These are phyloP conservation scores for Curvularia hawaiiensis DNA, from an alignment of 2,329 filamentous ascomycete genomes.

Conservation along the genomic window DNA sequence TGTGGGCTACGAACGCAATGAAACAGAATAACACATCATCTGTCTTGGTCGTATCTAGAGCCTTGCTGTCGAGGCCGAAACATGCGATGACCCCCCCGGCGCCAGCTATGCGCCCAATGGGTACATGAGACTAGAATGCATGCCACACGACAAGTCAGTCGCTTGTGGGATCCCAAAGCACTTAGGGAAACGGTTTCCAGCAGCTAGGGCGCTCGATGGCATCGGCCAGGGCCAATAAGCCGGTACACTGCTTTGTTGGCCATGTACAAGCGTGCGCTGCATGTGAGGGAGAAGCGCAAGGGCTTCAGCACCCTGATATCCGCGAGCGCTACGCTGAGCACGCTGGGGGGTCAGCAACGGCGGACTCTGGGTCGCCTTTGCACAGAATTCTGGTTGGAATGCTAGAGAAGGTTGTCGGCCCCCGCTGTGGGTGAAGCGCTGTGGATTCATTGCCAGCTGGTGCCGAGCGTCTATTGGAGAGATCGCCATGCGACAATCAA, in stretches of 20 bases:
- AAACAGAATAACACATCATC: conserved; percentile 21
- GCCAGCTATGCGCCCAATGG: conserved; percentile 42
- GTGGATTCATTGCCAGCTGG: conserved; percentile 38
- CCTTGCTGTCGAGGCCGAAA: conserved; percentile 37
- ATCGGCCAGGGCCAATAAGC: conserved; percentile 35
- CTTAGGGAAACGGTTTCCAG: conserved; percentile 25
- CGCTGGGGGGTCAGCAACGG: conserved; percentile 13
- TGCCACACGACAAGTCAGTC: conserved; percentile 33
- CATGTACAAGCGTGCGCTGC: conserved; percentile 26
- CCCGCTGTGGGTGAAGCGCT: conserved; percentile 37
- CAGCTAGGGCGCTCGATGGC: conserved; percentile 32
- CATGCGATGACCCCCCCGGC: conserved; percentile 36
- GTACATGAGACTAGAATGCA: conserved; percentile 30
- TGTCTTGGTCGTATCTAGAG: conserved; percentile 25
- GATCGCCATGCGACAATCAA: conserved; percentile 40
- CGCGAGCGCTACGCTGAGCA: conserved; percentile 29
- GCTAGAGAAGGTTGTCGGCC: conserved; percentile 12
- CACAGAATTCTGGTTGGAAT: conserved; percentile 25
- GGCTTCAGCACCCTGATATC: conserved; percentile 29
- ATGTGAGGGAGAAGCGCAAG: conserved; percentile 24
- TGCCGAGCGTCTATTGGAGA: conserved; percentile 43
- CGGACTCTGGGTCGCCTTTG: conserved; percentile 21
- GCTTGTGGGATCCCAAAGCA: conserved; percentile 21
- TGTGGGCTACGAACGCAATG: conserved; percentile 25
- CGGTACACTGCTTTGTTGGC: conserved; percentile 33